Evolutionary conservation across 179 eudicot species (phyloP).

Genomic region (Drosera spatulata): DNA sequence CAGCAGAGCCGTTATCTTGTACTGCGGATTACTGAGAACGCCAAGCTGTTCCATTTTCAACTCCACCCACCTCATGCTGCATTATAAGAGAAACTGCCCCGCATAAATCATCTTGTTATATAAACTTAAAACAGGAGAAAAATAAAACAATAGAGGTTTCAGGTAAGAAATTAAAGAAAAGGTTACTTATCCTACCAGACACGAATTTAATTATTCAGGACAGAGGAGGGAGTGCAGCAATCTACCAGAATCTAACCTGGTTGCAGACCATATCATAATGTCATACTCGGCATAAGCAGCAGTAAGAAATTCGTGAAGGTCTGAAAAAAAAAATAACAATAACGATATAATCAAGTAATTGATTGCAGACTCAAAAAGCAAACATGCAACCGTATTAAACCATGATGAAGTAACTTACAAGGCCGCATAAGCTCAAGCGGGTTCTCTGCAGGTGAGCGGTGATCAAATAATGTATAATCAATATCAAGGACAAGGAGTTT

Average conservation of each 20-base stretch:
- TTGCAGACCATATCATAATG: constrained; percentile 98
- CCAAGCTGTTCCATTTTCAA: constrained; percentile 96
- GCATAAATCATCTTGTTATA: too few relatives aligned
- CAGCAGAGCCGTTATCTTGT: constrained; percentile 88
- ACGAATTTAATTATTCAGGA: too few relatives aligned
- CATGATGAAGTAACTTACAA: constrained; percentile 41
- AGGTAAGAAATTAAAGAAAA: too few relatives aligned
- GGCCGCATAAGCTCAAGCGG: constrained; percentile 95
- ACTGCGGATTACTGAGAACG: constrained; percentile 72
- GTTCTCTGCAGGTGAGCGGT: constrained; percentile 89
- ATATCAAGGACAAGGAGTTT: constrained; percentile 92
- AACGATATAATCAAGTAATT: neutral
- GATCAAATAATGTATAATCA: constrained; percentile 94
- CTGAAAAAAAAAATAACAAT: constrained; percentile 22
- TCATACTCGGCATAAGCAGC: constrained; percentile 97
- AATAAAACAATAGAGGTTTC: too few relatives aligned
- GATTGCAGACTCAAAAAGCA: constrained; percentile 4
- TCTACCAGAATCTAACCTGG: constrained; percentile 37
- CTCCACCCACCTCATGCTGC: constrained; percentile 99
- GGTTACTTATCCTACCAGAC: too few relatives aligned
- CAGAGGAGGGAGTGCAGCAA: neutral
- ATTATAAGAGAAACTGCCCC: neutral
- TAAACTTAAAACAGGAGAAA: too few relatives aligned
- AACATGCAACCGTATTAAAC: neutral
- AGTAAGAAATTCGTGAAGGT: constrained; percentile 88